phyloP scores from a whole-genome alignment of 768 basidiomycete species.

The Suillus discolor region DNA sequence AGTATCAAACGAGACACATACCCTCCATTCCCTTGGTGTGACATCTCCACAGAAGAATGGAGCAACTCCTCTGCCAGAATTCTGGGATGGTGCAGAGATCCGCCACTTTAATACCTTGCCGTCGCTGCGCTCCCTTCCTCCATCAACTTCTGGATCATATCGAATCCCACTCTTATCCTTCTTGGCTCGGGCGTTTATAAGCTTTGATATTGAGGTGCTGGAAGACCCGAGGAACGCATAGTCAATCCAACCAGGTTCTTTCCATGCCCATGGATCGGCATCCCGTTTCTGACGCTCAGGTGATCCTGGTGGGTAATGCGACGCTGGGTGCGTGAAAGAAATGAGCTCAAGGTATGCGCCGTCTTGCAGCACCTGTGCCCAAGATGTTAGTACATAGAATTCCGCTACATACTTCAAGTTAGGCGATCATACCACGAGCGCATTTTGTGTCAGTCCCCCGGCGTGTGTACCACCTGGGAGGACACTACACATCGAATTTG shows the following conservation, averaged over 20 bases:
- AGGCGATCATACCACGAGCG: slow-evolving; percentile 52
- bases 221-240: slow-evolving; percentile 63
- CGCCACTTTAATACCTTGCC: slow-evolving; percentile 62
- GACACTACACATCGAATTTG: slow-evolving; percentile 45
- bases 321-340: slow-evolving; percentile 58
- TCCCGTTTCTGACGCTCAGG: slow-evolving; percentile 47
- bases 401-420: neutral
- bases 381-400: neutral
- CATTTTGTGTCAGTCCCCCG: slow-evolving; percentile 63
- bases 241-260: slow-evolving; percentile 66
- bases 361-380: slow-evolving; percentile 51
- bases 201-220: slow-evolving; percentile 43
- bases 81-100: slow-evolving; percentile 43
- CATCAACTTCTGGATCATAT: slow-evolving; percentile 49
- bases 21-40: slow-evolving; percentile 61
- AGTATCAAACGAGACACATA: slow-evolving; percentile 30
- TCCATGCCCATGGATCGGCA: slow-evolving; percentile 54
- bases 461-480: slow-evolving; percentile 67
- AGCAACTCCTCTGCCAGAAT: slow-evolving; percentile 35
- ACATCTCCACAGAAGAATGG: slow-evolving; percentile 81
- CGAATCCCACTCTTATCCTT: slow-evolving; percentile 38
- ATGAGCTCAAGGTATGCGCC: slow-evolving; percentile 71
- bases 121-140: slow-evolving; percentile 59
- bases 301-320: slow-evolving; percentile 54
- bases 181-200: slow-evolving; percentile 56